Base-by-base conservation (phyloP, 1,284 basidiomycete genomes). In the Ganoderma leucocontextum region DNA sequence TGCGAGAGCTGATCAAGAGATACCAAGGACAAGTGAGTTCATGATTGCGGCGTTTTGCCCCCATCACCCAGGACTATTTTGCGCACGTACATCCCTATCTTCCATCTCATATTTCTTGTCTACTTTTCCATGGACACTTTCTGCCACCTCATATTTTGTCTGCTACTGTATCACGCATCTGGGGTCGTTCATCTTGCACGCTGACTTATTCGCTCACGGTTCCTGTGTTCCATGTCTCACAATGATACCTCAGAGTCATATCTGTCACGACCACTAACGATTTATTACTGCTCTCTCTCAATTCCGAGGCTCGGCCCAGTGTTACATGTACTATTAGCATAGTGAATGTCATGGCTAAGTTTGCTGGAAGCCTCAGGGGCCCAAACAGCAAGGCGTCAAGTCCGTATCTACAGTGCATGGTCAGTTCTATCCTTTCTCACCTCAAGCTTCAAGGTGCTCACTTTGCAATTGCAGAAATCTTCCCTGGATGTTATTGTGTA, bases 1-100 rank as follows among this genome's bases (percentile, higher is more conserved):
- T 94, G 71, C 82, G 90, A 67, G 92, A 94, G 79, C 80, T 94
- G 71, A 94, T 94, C 77, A 91, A 88, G 84, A 91, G 91, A 76
- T 94, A 94, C 78, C 92, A 94, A 75, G 82, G 82, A 71, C 72
- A 74, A 65, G 63, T 71, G 41, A 70, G 72, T 60, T 72, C 65
- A 35, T 70, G 58, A 71, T 64, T 52, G 60, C 33, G 59, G 62
- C 62, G 25, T 13, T 19, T 17, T 22, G 36, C 33, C 42, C 42
- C 17, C 29, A 38, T 42, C 22, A 52, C 49, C 19, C 44, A 49
- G 58, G 57, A 62, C 60, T 61, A 9, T 35, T 22, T 22, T 47
- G 7, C 17, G 62, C 52, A 64, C 29, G 29, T 65, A 35, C 19
- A 72, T 65, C 41, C 60, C 35, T 47, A 47, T 47, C 22, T 22